phyloP scores from a whole-genome alignment of 1,139 yeast genomes.

The Pichia sorboxylosa region DNA sequence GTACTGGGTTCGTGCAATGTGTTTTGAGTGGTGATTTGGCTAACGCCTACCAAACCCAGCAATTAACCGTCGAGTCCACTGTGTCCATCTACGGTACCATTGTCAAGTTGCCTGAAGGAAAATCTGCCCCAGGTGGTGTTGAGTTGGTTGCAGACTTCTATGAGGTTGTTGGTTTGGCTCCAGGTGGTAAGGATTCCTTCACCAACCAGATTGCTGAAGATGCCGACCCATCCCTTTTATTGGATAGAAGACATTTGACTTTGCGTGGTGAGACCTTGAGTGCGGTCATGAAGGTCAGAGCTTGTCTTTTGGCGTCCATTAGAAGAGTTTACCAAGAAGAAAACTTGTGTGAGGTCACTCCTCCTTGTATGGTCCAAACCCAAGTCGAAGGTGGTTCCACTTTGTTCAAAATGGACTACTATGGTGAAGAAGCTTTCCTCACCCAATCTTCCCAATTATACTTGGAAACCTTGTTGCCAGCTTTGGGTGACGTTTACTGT shows the following conservation, averaged over 20 bases:
- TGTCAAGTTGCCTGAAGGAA: slow-evolving; percentile 84
- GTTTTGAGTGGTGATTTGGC: slow-evolving; percentile 88
- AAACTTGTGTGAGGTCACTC: slow-evolving; percentile 81
- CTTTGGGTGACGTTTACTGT: slow-evolving; percentile 94
- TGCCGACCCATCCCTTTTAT: slow-evolving; percentile 83
- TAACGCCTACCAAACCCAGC: slow-evolving; percentile 72
- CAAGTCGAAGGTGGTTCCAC: slow-evolving; percentile 99
- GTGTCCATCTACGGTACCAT: slow-evolving; percentile 70
- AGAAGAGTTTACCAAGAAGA: slow-evolving; percentile 72
- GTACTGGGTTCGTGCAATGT: slow-evolving; percentile 81
- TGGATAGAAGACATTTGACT: slow-evolving; percentile 91
- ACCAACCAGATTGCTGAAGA: slow-evolving; percentile 88
- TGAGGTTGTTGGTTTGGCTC: slow-evolving; percentile 83
- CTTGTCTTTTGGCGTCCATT: slow-evolving; percentile 58
- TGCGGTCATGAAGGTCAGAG: slow-evolving; percentile 94
- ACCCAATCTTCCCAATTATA: slow-evolving; percentile 97
- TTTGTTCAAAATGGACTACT: slow-evolving; percentile 82
- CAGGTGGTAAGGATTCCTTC: slow-evolving; percentile 91
- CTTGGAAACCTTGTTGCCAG: slow-evolving; percentile 91
- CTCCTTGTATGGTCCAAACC: slow-evolving; percentile 99
- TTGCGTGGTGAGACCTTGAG: slow-evolving; percentile 91
- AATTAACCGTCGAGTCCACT: slow-evolving; percentile 81
- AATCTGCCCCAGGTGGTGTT: slow-evolving; percentile 95
- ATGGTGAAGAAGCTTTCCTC: slow-evolving; percentile 92
- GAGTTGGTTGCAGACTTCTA: slow-evolving; percentile 87